These are phyloP conservation scores for Phytophthora cactorum DNA, from an alignment of 352 stramenopile genomes.

Conservation along the genomic window DNA sequence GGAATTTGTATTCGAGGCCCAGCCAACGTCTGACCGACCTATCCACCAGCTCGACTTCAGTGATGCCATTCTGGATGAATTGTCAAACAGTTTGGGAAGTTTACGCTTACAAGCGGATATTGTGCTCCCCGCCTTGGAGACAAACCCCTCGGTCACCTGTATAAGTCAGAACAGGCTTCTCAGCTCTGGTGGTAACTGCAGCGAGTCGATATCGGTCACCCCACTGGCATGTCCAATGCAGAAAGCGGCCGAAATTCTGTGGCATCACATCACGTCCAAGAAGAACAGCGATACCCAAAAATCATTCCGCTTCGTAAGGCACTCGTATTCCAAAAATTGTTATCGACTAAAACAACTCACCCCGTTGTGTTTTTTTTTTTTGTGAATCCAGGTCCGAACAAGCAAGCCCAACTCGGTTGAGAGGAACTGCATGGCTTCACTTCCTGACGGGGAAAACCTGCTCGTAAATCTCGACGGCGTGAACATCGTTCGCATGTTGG, in stretches of 20 bases:
- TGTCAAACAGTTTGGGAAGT: conserved; percentile 16
- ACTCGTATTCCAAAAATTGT: neutral
- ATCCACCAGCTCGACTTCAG: conserved; percentile 25
- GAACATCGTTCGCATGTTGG: conserved; percentile 33
- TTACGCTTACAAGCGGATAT: conserved; percentile 19
- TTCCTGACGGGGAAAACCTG: conserved; percentile 15
- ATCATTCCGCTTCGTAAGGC: conserved; percentile 33
- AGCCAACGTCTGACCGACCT: conserved; percentile 12
- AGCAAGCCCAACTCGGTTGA: conserved; percentile 22
- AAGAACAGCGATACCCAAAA: conserved; percentile 36
- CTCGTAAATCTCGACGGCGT: conserved; percentile 23
- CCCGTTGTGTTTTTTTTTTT: neutral
- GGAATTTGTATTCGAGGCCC: conserved; percentile 21
- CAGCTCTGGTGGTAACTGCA: conserved; percentile 1
- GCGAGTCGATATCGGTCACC: conserved; percentile 31
- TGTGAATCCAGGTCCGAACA: conserved; percentile 12
- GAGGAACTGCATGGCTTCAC: conserved; percentile 33
- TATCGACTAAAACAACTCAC: neutral
- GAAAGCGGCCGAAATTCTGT: conserved; percentile 24
- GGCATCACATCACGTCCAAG: conserved; percentile 34
- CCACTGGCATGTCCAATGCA: conserved; percentile 24
- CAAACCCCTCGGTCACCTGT: conserved; percentile 5
- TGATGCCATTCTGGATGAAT: conserved; percentile 23
- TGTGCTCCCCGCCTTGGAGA: conserved; percentile 6
- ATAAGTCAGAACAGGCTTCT: conserved; percentile 4